phyloP scores from a whole-genome alignment of 2,329 filamentous ascomycete species.

The Fusarium mundagurra region DNA sequence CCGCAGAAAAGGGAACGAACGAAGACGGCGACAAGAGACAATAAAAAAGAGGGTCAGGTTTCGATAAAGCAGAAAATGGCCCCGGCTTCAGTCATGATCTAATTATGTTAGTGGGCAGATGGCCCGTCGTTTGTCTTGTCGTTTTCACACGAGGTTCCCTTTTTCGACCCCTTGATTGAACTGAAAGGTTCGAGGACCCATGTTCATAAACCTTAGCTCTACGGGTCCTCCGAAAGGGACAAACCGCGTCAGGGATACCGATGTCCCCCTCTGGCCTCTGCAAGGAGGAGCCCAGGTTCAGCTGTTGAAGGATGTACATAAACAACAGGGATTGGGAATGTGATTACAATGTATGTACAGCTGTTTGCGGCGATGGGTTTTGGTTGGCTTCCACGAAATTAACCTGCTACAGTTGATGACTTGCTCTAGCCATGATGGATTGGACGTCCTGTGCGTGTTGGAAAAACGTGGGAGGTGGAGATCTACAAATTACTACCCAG shows the following conservation, averaged over 20 bases:
- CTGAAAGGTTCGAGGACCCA: conserved; percentile 11
- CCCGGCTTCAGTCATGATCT: conserved; percentile 30
- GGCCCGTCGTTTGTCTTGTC: conserved; percentile 18
- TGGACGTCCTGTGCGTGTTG: conserved; percentile 4
- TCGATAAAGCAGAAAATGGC: conserved; percentile 12
- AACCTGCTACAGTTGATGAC: conserved; percentile 16
- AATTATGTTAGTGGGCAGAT: conserved; percentile 31
- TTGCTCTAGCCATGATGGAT: conserved; percentile 13
- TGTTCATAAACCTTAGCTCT: not conserved
- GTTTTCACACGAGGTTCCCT: conserved; percentile 26
- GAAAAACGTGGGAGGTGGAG: conserved; percentile 34
- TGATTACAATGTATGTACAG: not conserved
- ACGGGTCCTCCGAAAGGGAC: conserved; percentile 26
- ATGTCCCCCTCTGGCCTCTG: conserved; percentile 1
- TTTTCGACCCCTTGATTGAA: conserved; percentile 26
- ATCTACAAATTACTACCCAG: conserved; percentile 20
- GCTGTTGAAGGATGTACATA: not conserved
- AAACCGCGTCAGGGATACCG: conserved; percentile 15
- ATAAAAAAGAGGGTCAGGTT: conserved; percentile 36
- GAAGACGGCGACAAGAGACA: conserved; percentile 28
- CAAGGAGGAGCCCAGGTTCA: conserved; percentile 1
- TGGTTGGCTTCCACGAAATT: conserved; percentile 13
- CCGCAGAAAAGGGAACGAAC: conserved; percentile 19
- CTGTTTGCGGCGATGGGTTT: conserved; percentile 12
- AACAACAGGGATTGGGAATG: conserved; percentile 10